phyloP scores from a whole-genome alignment of 2,329 filamentous ascomycete species.

The Curvularia eragrostidis region DNA sequence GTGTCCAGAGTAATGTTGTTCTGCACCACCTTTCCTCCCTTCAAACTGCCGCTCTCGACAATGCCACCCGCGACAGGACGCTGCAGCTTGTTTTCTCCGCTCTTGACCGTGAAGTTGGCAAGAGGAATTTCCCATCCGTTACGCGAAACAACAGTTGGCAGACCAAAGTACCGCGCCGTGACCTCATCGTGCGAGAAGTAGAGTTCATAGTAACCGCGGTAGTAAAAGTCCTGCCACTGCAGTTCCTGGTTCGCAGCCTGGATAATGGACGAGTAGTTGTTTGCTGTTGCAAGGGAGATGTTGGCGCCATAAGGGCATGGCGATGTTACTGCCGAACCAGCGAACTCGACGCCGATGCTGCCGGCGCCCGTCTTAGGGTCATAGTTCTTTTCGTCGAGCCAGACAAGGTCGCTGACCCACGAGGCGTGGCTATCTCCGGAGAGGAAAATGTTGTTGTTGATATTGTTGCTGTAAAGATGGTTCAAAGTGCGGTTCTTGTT shows the following conservation, averaged over 20 bases:
- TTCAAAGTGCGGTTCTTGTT: slow-evolving; percentile 75
- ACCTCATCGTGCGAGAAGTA: slow-evolving; percentile 61
- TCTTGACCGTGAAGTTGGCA: slow-evolving; percentile 72
- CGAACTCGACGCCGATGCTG: slow-evolving; percentile 59
- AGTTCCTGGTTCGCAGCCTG: slow-evolving; percentile 65
- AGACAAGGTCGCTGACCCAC: slow-evolving; percentile 60
- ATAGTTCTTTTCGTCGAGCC: slow-evolving; percentile 53
- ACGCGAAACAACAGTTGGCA: slow-evolving; percentile 64
- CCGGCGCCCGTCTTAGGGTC: slow-evolving; percentile 50
- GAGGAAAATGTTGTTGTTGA: slow-evolving; percentile 75
- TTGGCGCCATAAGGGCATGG: slow-evolving; percentile 65
- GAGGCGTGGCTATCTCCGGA: slow-evolving; percentile 73
- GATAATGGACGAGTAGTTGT: slow-evolving; percentile 49
- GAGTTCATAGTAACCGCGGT: slow-evolving; percentile 75
- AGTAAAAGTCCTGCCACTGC: slow-evolving; percentile 77
- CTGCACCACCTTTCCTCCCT: slow-evolving; percentile 51
- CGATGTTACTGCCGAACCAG: slow-evolving; percentile 70
- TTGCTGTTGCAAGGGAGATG: slow-evolving; percentile 61
- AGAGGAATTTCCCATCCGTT: slow-evolving; percentile 71
- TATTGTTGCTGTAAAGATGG: slow-evolving; percentile 70
- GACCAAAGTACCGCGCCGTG: slow-evolving; percentile 69
- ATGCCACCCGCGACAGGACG: slow-evolving; percentile 58
- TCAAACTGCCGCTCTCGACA: slow-evolving; percentile 65
- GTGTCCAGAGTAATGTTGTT: slow-evolving; percentile 47
- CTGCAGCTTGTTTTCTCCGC: slow-evolving; percentile 65